Evolutionary conservation across 495 filamentous ascomycete genomes (phyloP), one percentile per base, ranked within the genome.

Genomic region (Penicillium subrubescens): DNA sequence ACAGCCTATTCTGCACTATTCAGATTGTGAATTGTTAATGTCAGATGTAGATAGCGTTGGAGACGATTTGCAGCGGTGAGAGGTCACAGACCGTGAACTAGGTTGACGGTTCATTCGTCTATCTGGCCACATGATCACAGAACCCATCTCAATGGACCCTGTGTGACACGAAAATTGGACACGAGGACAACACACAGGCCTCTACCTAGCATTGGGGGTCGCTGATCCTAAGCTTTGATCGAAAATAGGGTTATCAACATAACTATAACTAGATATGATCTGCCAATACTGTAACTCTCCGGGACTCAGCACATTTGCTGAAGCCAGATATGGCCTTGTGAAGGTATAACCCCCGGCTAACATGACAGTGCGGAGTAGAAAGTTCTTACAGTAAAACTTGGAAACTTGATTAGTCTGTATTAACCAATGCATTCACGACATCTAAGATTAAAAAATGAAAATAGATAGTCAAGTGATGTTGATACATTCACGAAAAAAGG

Each of bases 401-500:
- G 11, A 44, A 8, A 48, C 11, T 23, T 8, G 44, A 19, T 8
- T 23, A 46, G 12, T 29, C 5, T 23, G 11, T 6, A 51, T 31
- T 15, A 31, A 23, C 25, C 14, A 52, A 31, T 31, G 48, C 27
- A 52, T 52, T 52, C 48, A 63, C 14, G 31, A 23, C 48, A 48
- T 52, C 37, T 69, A 51, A 63, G n/a, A 62, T 66, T 66, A 70
- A 66, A 59, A 19, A 19, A 46, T 60, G 57, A 52, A 63, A 58
- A 62, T 58, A 69, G 51, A 65, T 55, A 63, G 62, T 44, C 59
- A 66, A 57, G 50, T 63, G 60, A 23, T 69, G 66, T 48, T 53
- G 51, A 69, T 71, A 74, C 67, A 71, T 73, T 69, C 65, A 59
- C 59, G 63, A 70, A 74, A 61, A 67, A 37, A 19, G 15, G 17